Evolutionary conservation across 768 basidiomycete genomes (phyloP).

Genomic region (Daedaleopsis nitida): DNA sequence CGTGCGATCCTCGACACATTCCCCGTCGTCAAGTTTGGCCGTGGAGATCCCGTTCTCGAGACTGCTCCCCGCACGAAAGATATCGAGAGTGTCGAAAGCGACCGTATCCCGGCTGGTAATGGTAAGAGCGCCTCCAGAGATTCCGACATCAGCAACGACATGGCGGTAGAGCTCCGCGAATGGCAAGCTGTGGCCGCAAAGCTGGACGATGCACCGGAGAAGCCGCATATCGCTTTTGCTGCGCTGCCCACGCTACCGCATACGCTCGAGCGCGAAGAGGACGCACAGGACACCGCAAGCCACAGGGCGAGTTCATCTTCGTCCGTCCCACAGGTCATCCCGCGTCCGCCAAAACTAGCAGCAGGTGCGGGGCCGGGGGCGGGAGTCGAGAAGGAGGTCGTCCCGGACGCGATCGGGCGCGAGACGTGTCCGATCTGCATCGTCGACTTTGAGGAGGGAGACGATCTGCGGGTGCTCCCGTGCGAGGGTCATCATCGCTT

Average conservation of each 20-base stretch:
- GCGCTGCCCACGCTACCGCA: slow-evolving; percentile 1
- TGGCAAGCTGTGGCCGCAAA: slow-evolving; percentile 6
- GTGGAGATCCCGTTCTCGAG: slow-evolving; percentile 16
- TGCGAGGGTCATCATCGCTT: slow-evolving; percentile 92
- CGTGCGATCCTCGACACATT: slow-evolving; percentile 96
- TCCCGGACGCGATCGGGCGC: slow-evolving; percentile 69
- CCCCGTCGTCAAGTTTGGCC: slow-evolving; percentile 86
- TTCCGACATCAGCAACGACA: neutral
- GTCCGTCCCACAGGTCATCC: slow-evolving; percentile 7
- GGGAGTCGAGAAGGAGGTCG: slow-evolving; percentile 39
- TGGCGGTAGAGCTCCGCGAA: slow-evolving; percentile 11
- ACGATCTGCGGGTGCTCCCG: slow-evolving; percentile 86
- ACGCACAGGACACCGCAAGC: neutral
- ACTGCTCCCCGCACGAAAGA: slow-evolving; percentile 31
- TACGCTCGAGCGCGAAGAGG: neutral
- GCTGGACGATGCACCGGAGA: neutral
- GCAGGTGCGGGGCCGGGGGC: slow-evolving; percentile 1
- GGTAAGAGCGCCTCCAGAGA: neutral
- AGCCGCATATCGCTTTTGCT: neutral
- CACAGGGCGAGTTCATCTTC: slow-evolving; percentile 12
- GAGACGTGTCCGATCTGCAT: slow-evolving; percentile 97
- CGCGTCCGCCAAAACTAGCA: slow-evolving; percentile 21
- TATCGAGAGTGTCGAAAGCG: slow-evolving; percentile 27
- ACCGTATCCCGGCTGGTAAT: neutral
- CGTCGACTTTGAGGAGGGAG: slow-evolving; percentile 91